Percentiles rank a stretch among this genome's conserved stretches.
Conservation (phyloP, 2,329 filamentous ascomycete genomes). For the Cephalotrichum gorgonifer region DNA sequence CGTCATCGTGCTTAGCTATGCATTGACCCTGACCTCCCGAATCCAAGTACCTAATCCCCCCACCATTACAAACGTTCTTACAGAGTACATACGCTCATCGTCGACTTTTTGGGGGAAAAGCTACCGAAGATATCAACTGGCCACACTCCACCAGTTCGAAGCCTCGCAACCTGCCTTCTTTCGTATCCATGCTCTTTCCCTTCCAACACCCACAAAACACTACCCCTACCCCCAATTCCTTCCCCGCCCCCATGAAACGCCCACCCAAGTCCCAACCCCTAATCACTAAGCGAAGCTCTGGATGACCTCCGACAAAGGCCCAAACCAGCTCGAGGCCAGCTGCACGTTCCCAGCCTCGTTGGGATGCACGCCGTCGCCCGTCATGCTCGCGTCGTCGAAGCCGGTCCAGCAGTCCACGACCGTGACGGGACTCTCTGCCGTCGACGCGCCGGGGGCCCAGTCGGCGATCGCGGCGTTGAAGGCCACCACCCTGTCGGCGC, state of each 20-base stretch:
- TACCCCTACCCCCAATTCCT: background rate
- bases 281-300: background rate
- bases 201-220: background rate
- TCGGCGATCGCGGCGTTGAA: conserved; percentile 18
- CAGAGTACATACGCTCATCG: no score
- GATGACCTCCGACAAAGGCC: conserved; percentile 7
- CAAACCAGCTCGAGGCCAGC: conserved; percentile 18
- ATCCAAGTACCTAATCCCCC: no score
- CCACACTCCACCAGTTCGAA: no score
- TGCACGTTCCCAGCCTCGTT: conserved; percentile 18
- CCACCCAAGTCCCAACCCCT: background rate
- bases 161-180: no score
- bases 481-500: conserved; percentile 12
- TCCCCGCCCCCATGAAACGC: background rate
- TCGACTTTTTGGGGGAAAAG: no score
- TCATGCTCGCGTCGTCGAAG: conserved; percentile 17
- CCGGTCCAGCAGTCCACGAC: conserved; percentile 23
- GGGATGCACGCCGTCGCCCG: conserved; percentile 22
- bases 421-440: conserved; percentile 16
- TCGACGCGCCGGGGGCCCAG: conserved; percentile 17
- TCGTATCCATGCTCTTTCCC: no score
- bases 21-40: no score
- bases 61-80: no score
- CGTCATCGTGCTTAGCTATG: no score
- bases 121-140: no score